Conservation (phyloP, 2,329 filamentous ascomycete species). For the Metarhizium rileyi region DNA sequence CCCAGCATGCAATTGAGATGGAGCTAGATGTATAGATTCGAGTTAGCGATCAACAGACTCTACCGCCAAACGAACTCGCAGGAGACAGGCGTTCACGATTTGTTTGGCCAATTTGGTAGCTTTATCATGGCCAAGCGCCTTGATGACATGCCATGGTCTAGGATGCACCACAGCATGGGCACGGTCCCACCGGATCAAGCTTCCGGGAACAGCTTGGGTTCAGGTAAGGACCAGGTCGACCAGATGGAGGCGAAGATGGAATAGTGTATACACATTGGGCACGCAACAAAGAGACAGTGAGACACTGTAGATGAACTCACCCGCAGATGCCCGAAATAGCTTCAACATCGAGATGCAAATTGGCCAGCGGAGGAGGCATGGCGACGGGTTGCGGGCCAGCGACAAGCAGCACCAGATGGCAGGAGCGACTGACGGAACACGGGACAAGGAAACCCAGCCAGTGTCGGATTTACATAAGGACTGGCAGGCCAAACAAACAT, state of each 20-base stretch:
- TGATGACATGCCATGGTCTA: neutral
- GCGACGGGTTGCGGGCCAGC: neutral
- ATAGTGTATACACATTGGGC: neutral
- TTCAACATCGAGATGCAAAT: constrained; percentile 71
- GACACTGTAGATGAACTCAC: constrained; percentile 32
- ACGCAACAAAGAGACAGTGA: neutral
- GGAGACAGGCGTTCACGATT: neutral
- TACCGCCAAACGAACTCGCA: no score
- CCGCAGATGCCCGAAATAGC: constrained; percentile 88
- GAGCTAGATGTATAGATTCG: constrained; percentile 44
- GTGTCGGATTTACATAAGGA: neutral
- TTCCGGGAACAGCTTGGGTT: neutral
- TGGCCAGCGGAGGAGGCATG: constrained; percentile 46
- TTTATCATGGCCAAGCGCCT: neutral
- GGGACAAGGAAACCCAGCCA: neutral
- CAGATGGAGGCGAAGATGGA: neutral
- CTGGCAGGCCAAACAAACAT: neutral
- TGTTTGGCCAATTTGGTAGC: neutral
- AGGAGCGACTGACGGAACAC: neutral
- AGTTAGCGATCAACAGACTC: constrained; percentile 9
- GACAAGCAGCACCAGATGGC: neutral
- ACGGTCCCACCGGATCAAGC: neutral
- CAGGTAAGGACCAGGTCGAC: neutral
- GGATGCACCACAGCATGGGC: neutral
- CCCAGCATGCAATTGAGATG: constrained; percentile 93